These are phyloP conservation scores for Alternaria ventricosa DNA, from an alignment of 2,329 filamentous ascomycete species.

Conservation along the genomic window DNA sequence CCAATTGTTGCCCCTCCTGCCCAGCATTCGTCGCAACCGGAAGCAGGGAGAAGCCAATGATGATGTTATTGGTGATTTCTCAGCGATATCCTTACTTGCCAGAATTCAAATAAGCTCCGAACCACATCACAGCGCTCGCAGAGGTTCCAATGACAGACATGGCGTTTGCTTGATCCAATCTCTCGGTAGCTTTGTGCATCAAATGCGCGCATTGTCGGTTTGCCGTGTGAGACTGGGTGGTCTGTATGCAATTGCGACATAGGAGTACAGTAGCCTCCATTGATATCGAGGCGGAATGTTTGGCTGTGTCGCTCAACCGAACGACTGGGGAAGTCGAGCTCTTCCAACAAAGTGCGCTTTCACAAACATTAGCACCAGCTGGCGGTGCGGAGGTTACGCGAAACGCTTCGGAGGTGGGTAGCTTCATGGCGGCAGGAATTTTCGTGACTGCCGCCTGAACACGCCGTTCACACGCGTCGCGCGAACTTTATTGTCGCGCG, in stretches of 20 bases:
- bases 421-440: background rate
- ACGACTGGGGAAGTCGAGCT: background rate
- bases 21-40: constrained; percentile 17
- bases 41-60: background rate
- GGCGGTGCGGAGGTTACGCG: background rate
- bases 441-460: background rate
- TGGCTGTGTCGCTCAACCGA: background rate
- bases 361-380: background rate
- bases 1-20: constrained; percentile 21
- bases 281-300: background rate
- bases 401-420: background rate
- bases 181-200: background rate
- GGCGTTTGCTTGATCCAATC: background rate
- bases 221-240: background rate
- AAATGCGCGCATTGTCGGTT: background rate
- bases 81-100: background rate
- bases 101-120: background rate
- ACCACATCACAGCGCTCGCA: background rate
- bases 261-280: background rate
- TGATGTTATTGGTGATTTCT: background rate
- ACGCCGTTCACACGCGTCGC: background rate
- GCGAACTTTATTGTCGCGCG: background rate
- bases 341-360: background rate
- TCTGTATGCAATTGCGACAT: background rate
- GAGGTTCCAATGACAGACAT: background rate